These are phyloP conservation scores for Diutina sp. DNA, from an alignment of 1,139 yeast species.

Conservation along the genomic window DNA sequence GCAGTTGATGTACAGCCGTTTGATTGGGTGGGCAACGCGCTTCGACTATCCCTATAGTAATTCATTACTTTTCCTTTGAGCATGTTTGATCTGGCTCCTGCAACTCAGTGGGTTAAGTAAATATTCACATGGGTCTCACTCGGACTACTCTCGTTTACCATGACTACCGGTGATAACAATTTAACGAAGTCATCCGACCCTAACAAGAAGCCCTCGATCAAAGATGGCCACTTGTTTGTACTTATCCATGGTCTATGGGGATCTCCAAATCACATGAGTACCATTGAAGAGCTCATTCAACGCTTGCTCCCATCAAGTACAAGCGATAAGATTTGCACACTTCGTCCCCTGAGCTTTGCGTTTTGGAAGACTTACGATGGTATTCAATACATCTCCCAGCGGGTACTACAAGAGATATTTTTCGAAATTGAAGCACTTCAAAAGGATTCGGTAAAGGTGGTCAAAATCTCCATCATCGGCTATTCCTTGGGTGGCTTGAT, in stretches of 20 bases:
- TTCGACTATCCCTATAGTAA: no score
- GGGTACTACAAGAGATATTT: constrained; percentile 52
- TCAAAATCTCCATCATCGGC: constrained; percentile 29
- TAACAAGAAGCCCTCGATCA: not conserved
- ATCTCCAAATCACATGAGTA: constrained; percentile 56
- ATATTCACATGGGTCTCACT: not conserved
- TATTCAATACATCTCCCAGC: constrained; percentile 53
- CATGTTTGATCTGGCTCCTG: not conserved
- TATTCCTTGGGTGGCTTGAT: constrained; percentile 33
- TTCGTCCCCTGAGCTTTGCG: constrained; percentile 61
- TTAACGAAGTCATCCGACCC: not conserved
- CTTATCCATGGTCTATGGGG: constrained; percentile 91
- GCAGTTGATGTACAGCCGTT: no score
- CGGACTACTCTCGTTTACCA: not conserved
- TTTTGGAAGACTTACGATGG: constrained; percentile 83
- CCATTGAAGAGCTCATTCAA: constrained; percentile 41
- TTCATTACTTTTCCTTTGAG: no score
- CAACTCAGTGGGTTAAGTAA: not conserved
- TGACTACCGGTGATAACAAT: not conserved
- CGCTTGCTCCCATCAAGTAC: constrained; percentile 15
- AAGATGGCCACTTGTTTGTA: constrained; percentile 51
- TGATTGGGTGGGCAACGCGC: no score
- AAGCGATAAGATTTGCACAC: constrained; percentile 33
- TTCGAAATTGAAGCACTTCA: constrained; percentile 39
- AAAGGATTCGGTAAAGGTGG: constrained; percentile 22